These are phyloP conservation scores for Pneumocystis carinii DNA, from an alignment of 1,139 yeast genomes.

Conservation along the genomic window DNA sequence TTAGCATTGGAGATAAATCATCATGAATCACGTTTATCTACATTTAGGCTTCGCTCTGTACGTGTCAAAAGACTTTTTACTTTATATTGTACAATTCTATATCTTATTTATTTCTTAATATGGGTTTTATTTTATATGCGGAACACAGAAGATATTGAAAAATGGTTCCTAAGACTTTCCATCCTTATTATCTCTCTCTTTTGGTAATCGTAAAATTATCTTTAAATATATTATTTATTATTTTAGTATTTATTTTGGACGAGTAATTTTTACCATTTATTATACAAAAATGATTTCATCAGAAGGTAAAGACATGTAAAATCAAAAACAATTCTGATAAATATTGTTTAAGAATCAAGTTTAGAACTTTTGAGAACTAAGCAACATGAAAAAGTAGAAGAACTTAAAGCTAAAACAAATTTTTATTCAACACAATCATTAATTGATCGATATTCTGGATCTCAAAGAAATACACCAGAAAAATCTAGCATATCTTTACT, in stretches of 20 bases:
- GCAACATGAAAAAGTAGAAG: slow-evolving; percentile 52
- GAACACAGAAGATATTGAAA: not conserved
- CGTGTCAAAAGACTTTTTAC: not conserved
- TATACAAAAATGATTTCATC: not conserved
- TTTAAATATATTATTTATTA: not conserved
- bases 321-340: not conserved
- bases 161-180: not conserved
- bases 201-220: not conserved
- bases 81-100: not conserved
- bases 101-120: not conserved
- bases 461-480: not conserved
- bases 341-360: not conserved
- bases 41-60: not conserved
- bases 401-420: slow-evolving; percentile 65
- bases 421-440: slow-evolving; percentile 62
- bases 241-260: not conserved
- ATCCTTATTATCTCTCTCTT: not conserved
- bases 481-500: not conserved
- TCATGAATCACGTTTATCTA: not conserved
- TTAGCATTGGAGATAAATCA: not conserved
- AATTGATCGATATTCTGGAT: slow-evolving; percentile 35
- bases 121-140: slow-evolving; percentile 1
- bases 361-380: slow-evolving; percentile 32
- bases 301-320: not conserved
- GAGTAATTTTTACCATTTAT: not conserved